phyloP scores from a whole-genome alignment of 2,329 filamentous ascomycete species.

The Aspergillus persii region DNA sequence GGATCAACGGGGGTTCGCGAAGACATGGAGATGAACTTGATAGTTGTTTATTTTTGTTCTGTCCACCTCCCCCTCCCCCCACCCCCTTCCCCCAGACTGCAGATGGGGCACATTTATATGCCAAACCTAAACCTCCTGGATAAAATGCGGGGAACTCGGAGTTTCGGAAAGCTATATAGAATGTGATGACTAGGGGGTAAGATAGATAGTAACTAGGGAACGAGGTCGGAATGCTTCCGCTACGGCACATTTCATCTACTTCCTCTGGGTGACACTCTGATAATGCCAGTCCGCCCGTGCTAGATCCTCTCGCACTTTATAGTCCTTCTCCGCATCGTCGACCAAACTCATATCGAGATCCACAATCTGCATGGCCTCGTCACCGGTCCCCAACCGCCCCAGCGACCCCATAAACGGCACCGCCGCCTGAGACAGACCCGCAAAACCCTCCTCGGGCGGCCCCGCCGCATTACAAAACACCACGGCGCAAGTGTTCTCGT shows the following conservation, averaged over 20 bases:
- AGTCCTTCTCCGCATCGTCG: conserved; percentile 49
- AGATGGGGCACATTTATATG: not conserved
- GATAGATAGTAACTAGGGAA: too few relatives aligned
- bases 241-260: not conserved
- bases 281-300: conserved; percentile 10
- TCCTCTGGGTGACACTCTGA: not conserved
- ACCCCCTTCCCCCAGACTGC: not conserved
- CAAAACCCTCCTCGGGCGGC: conserved; percentile 43
- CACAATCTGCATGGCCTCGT: conserved; percentile 65
- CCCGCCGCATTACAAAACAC: conserved; percentile 56
- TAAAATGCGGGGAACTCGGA: too few relatives aligned
- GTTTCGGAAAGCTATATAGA: too few relatives aligned
- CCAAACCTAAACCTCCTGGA: too few relatives aligned
- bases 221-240: not conserved
- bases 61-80: not conserved
- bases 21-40: not conserved
- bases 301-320: conserved; percentile 27
- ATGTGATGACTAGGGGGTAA: too few relatives aligned
- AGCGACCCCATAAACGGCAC: conserved; percentile 55
- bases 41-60: not conserved
- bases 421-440: conserved; percentile 55
- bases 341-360: conserved; percentile 56
- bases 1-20: not conserved
- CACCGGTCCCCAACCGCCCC: conserved; percentile 49
- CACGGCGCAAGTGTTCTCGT: conserved; percentile 59